These are phyloP conservation scores for Ottelia alismoides DNA, from an alignment of 106 monocot species.

Conservation along the genomic window DNA sequence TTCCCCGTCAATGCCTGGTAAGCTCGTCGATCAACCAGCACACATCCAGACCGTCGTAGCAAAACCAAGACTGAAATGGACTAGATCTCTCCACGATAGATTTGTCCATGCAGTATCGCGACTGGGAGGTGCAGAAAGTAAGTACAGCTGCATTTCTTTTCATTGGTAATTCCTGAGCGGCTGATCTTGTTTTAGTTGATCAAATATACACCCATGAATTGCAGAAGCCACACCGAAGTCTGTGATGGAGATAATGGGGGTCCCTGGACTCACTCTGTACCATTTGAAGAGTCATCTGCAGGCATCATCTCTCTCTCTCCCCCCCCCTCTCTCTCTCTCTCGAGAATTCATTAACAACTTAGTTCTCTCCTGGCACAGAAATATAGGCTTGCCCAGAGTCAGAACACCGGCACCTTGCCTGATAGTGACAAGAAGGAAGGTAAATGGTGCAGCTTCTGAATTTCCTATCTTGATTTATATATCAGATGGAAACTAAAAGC, in stretches of 20 bases:
- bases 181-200: no score
- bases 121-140: slow-evolving; percentile 12
- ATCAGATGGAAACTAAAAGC: no score
- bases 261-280: slow-evolving; percentile 72
- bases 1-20: neutral
- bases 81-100: slow-evolving; percentile 42
- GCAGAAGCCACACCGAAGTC: slow-evolving; percentile 79
- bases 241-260: slow-evolving; percentile 44
- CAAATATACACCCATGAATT: no score
- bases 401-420: no score
- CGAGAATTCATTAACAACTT: no score
- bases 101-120: slow-evolving; percentile 51
- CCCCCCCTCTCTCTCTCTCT: neutral
- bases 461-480: no score
- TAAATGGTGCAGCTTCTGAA: no score
- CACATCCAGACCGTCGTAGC: no score
- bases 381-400: slow-evolving; percentile 62
- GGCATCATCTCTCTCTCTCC: slow-evolving; percentile 13
- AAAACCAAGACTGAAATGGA: slow-evolving; percentile 71
- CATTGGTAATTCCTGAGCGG: no score
- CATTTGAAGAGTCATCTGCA: no score
- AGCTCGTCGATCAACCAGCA: slow-evolving; percentile 9
- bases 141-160: no score
- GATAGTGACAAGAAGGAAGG: no score
- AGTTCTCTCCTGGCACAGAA: slow-evolving; percentile 41